Evolutionary conservation across 202 grass and related monocot genomes (phyloP), one percentile per base, ranked within the genome.

Genomic region (Setaria italica): DNA sequence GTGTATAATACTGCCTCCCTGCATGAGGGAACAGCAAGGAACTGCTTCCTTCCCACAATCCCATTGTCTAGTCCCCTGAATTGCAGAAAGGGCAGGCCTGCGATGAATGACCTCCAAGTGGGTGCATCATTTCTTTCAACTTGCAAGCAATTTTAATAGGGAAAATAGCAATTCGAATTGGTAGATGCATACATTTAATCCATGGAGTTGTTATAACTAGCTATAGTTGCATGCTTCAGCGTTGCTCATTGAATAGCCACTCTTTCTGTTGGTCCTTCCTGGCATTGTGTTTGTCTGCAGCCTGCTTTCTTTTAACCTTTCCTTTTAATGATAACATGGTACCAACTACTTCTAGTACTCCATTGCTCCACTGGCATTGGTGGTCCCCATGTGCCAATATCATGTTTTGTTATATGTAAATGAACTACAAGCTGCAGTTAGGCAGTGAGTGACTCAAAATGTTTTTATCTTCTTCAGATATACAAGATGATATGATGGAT

Each of bases 401-500:
- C 34, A 70, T 30, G 14, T 47, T 56, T 74, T 43, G 2, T 21
- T 54, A 12, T 49, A 25, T 60, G 35, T 65, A 47, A 33, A 9
- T 80, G 35, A 79, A 85, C 51, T 63, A 45, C 46, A 56, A 30
- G 21, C 16, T 70, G 53, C 70, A 63, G 62, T 56, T 9, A 76
- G n/a, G 53, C 70, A 70, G 53, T 56, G n/a, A 76, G 32, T 80
- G 34, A 53, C 74, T 60, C 30, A 78, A 76, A 77, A 47, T 10
- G 34, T 17, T 51, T 54, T 60, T 70, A 20, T 70, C 6, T 85
- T 83, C 21, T 63, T 30, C 74, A 92, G 86, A 83, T 72, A 49
- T 82, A 34, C 75, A 74, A 69, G 82, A 88, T 69, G 74, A 86
- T 63, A 30, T 85, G 17, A 11, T n/a, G 20, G 82, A 79, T 57